phyloP scores from a whole-genome alignment of 805 yeast genomes.

The Torulaspora maleeae region DNA sequence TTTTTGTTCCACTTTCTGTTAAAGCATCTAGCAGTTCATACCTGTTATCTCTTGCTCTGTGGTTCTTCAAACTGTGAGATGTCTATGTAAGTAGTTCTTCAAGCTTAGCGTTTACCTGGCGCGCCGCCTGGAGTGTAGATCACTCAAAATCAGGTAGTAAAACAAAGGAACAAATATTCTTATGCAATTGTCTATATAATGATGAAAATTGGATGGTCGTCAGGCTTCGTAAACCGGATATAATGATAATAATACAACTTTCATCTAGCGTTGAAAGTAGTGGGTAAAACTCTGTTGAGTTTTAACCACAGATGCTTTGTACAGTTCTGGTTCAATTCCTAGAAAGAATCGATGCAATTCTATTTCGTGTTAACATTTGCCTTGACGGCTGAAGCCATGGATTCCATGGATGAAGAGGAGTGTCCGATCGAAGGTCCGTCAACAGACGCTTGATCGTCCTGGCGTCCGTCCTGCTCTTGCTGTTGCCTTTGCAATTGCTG shows the following conservation, averaged over 20 bases:
- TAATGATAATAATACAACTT: conserved; percentile 7
- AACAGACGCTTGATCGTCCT: conserved; percentile 6
- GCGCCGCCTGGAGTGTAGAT: not conserved
- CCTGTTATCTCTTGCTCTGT: not conserved
- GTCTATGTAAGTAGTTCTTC: not conserved
- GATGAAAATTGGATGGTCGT: not conserved
- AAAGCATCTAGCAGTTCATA: not conserved
- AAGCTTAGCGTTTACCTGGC: not conserved
- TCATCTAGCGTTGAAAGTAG: not conserved
- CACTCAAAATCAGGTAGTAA: not conserved
- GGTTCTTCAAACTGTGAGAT: not conserved
- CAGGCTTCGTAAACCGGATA: not conserved
- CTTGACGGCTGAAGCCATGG: conserved; percentile 9
- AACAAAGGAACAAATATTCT: not conserved
- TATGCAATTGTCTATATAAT: conserved; percentile 14
- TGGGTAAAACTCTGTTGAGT: not conserved
- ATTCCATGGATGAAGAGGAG: conserved; percentile 10
- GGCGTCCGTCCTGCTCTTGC: conserved; percentile 10
- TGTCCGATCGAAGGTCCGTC: conserved; percentile 10
- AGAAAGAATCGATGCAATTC: conserved; percentile 5
- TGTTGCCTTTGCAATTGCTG: conserved; percentile 16
- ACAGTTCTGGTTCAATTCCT: not conserved
- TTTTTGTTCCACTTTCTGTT: not conserved
- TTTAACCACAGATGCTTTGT: conserved; percentile 1
- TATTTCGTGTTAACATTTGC: conserved; percentile 5